phyloP scores from a whole-genome alignment of 1,139 yeast species.

The Geotrichum carabidarum region DNA sequence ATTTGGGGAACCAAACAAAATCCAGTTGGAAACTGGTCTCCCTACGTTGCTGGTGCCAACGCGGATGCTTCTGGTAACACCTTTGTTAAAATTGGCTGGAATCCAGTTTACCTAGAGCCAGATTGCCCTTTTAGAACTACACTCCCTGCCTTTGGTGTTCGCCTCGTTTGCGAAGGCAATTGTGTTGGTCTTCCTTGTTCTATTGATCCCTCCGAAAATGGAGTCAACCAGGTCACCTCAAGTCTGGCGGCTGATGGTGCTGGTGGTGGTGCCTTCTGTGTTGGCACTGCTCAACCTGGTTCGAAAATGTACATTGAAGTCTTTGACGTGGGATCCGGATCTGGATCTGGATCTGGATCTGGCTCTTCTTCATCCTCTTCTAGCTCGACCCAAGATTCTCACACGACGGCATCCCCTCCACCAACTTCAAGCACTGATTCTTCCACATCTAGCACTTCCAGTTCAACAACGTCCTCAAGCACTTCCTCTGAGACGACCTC shows the following conservation, averaged over 20 bases:
- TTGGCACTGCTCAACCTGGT: constrained; percentile 65
- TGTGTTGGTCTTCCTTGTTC: constrained; percentile 76
- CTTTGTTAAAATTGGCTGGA: constrained; percentile 82
- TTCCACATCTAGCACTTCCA: not conserved
- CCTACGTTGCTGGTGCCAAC: constrained; percentile 88
- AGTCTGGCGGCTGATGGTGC: constrained; percentile 43
- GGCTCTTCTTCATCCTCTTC: constrained; percentile 18
- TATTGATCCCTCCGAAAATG: constrained; percentile 63
- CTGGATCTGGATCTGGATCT: constrained; percentile 18
- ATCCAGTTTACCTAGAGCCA: constrained; percentile 70
- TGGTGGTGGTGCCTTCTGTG: constrained; percentile 73
- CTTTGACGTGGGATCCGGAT: constrained; percentile 40
- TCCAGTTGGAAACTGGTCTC: constrained; percentile 85
- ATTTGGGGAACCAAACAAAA: constrained; percentile 70
- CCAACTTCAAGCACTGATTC: constrained; percentile 14
- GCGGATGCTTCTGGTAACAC: constrained; percentile 64
- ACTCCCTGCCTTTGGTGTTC: constrained; percentile 65
- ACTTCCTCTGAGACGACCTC: not conserved
- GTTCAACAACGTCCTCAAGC: not conserved
- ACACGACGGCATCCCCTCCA: constrained; percentile 23
- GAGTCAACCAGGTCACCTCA: constrained; percentile 50
- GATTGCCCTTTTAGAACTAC: constrained; percentile 48
- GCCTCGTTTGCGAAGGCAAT: constrained; percentile 63
- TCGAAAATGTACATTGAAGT: constrained; percentile 69
- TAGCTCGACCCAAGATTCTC: constrained; percentile 17